Conservation (phyloP, 768 basidiomycete genomes). For the Antrodiella citrinella region DNA sequence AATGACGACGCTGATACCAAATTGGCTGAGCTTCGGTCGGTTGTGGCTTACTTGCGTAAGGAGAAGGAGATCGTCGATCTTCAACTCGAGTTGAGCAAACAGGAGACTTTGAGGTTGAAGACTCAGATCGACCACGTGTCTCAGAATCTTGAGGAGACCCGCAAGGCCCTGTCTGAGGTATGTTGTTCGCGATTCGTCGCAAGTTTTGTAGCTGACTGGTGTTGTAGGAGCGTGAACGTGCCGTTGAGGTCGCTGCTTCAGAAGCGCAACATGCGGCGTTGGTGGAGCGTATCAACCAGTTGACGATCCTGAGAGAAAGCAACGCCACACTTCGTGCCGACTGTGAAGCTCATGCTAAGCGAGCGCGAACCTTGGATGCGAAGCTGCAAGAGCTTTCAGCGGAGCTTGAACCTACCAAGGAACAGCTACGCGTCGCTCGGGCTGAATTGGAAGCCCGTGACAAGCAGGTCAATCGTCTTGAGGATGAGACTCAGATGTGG, state of each 20-base stretch:
- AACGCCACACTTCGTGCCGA: slow-evolving; percentile 80
- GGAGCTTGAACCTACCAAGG: slow-evolving; percentile 70
- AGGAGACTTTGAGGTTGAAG: slow-evolving; percentile 68
- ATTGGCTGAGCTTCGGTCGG: slow-evolving; percentile 64
- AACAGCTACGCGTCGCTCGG: slow-evolving; percentile 53
- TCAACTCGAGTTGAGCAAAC: slow-evolving; percentile 73
- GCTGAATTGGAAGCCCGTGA: slow-evolving; percentile 72
- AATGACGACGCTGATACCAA: slow-evolving; percentile 52
- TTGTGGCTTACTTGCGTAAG: slow-evolving; percentile 75
- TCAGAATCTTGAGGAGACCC: slow-evolving; percentile 61
- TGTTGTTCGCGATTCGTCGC: slow-evolving; percentile 11
- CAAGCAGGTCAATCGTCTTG: slow-evolving; percentile 58
- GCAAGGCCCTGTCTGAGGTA: slow-evolving; percentile 66
- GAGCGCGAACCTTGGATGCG: slow-evolving; percentile 55
- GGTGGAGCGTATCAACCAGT: slow-evolving; percentile 78
- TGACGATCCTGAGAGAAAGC: slow-evolving; percentile 81
- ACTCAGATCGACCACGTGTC: slow-evolving; percentile 68
- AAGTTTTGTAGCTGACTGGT: slow-evolving; percentile 1
- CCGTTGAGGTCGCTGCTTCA: slow-evolving; percentile 60
- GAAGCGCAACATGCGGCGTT: slow-evolving; percentile 79
- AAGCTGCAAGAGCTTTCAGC: slow-evolving; percentile 48
- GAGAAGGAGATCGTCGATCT: slow-evolving; percentile 92
- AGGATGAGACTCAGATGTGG: slow-evolving; percentile 75
- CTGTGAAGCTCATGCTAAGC: slow-evolving; percentile 61
- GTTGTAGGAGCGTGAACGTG: slow-evolving; percentile 70